These are phyloP conservation scores for Torulaspora franciscae DNA, from an alignment of 805 yeast genomes.

Conservation along the genomic window DNA sequence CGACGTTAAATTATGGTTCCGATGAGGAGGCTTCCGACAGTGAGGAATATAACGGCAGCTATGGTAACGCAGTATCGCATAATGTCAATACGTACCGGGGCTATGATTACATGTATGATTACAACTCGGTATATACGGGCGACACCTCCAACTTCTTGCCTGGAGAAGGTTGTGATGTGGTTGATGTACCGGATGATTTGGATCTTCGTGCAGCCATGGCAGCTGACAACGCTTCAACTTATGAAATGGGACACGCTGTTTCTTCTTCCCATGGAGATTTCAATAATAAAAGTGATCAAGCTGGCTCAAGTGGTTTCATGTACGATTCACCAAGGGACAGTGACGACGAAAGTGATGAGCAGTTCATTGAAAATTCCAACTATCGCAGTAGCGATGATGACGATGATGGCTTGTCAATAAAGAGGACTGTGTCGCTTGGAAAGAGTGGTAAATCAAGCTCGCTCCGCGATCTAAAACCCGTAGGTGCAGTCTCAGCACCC, in stretches of 20 bases:
- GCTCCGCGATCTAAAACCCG: conserved; percentile 22
- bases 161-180: conserved; percentile 34
- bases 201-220: conserved; percentile 33
- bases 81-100: conserved; percentile 69
- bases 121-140: conserved; percentile 66
- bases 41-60: conserved; percentile 38
- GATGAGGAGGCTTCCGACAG: conserved; percentile 52
- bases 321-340: conserved; percentile 25
- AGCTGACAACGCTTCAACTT: conserved; percentile 19
- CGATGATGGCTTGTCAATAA: conserved; percentile 19
- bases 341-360: conserved; percentile 27
- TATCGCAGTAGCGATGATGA: conserved; percentile 21
- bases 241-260: conserved; percentile 16
- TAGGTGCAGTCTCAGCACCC: conserved; percentile 10
- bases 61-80: conserved; percentile 57
- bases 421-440: conserved; percentile 32
- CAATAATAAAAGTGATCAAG: not conserved
- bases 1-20: conserved; percentile 74
- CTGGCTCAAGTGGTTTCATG: not conserved
- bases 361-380: conserved; percentile 26
- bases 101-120: conserved; percentile 73
- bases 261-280: conserved; percentile 5
- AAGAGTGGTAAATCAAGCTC: conserved; percentile 23
- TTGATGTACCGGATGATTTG: conserved; percentile 36
- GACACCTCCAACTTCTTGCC: conserved; percentile 39